Evolutionary conservation across 495 filamentous ascomycete species (phyloP).

Genomic region (Penicillium nucicola): DNA sequence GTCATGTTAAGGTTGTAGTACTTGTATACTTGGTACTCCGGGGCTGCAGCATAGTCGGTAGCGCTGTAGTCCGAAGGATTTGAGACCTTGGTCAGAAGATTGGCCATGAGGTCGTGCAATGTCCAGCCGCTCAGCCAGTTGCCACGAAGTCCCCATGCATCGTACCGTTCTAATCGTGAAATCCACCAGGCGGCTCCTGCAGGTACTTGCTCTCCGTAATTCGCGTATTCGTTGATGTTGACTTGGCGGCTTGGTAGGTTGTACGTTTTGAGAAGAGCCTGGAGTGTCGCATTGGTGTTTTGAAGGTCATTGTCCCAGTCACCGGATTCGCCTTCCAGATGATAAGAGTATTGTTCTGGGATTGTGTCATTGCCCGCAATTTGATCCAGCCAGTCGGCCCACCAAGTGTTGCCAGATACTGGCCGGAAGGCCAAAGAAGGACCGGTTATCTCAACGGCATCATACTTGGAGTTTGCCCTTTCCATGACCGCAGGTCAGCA

Average conservation of each 20-base stretch:
- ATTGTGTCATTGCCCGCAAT: slow-evolving; percentile 25
- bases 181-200: slow-evolving; percentile 39
- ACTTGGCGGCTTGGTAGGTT: slow-evolving; percentile 27
- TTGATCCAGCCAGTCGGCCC: slow-evolving; percentile 23
- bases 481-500: neutral
- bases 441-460: slow-evolving; percentile 19
- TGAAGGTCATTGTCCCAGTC: slow-evolving; percentile 25
- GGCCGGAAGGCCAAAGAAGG: slow-evolving; percentile 24
- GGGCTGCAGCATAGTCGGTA: slow-evolving; percentile 29
- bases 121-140: slow-evolving; percentile 34
- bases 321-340: slow-evolving; percentile 18
- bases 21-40: slow-evolving; percentile 42
- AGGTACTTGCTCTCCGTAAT: slow-evolving; percentile 32
- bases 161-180: slow-evolving; percentile 32
- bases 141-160: slow-evolving; percentile 35
- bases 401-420: slow-evolving; percentile 21
- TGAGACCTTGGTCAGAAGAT: slow-evolving; percentile 17
- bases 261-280: slow-evolving; percentile 21
- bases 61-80: slow-evolving; percentile 8
- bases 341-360: slow-evolving; percentile 38
- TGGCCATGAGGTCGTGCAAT: slow-evolving; percentile 38
- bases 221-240: slow-evolving; percentile 45
- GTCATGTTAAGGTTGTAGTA: slow-evolving; percentile 43
- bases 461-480: slow-evolving; percentile 3
- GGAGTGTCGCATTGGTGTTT: slow-evolving; percentile 17